Evolutionary conservation across 306 rosid genomes (phyloP).

Genomic region (Fragaria ananassa): DNA sequence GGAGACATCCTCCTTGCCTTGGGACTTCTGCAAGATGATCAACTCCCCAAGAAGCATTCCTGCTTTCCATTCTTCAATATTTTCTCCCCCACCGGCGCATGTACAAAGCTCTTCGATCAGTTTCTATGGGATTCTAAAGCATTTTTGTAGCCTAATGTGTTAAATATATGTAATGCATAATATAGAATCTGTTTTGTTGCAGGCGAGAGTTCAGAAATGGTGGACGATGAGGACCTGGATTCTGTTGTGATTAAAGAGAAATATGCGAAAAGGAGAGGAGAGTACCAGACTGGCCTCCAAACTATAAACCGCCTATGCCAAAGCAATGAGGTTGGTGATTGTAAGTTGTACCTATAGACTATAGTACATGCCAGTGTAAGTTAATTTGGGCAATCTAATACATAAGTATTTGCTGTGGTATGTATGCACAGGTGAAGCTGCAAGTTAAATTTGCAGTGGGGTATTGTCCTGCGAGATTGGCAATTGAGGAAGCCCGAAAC

Average conservation of each 20-base stretch:
- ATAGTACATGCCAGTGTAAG: too few relatives aligned
- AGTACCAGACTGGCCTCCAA: constrained; percentile 16
- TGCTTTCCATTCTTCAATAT: constrained; percentile 24
- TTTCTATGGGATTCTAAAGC: neutral
- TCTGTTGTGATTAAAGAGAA: constrained; percentile 20
- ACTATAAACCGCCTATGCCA: constrained; percentile 14
- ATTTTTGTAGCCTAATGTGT: neutral
- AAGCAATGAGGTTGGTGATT: constrained; percentile 23
- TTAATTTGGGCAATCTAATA: neutral
- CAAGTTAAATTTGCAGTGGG: constrained; percentile 24
- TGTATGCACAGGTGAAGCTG: constrained; percentile 21
- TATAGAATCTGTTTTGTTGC: neutral
- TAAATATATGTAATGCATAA: neutral
- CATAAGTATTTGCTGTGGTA: neutral
- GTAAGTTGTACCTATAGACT: neutral
- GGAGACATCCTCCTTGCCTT: constrained; percentile 27
- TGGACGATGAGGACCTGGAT: constrained; percentile 11
- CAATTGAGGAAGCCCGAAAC: constrained; percentile 13
- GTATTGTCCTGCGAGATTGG: constrained; percentile 13
- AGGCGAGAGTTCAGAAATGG: constrained; percentile 20
- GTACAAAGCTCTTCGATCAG: neutral
- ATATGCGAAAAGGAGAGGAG: constrained; percentile 9
- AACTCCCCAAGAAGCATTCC: constrained; percentile 4
- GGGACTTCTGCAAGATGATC: constrained; percentile 19
- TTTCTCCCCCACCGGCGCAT: neutral